phyloP scores from a whole-genome alignment of 163 green algal genomes.

The Coccomyxa subellipsoidea region DNA sequence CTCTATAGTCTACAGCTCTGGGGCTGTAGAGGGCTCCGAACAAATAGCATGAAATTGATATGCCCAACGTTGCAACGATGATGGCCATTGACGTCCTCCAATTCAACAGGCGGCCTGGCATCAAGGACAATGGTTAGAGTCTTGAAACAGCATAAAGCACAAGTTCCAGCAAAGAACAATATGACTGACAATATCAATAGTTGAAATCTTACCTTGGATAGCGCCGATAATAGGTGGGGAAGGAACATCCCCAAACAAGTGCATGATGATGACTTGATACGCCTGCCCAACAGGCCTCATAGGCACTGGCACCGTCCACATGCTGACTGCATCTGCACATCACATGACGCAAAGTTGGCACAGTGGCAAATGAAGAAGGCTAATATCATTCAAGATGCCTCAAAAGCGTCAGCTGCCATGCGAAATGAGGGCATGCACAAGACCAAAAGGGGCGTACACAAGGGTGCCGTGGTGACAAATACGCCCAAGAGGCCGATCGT shows the following conservation, averaged over 20 bases:
- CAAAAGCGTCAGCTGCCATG: not conserved
- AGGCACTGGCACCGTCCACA: constrained; percentile 76
- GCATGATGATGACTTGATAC: constrained; percentile 77
- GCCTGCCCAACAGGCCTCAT: constrained; percentile 72
- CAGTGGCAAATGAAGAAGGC: too few relatives aligned
- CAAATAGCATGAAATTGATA: not conserved
- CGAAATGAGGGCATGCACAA: not conserved
- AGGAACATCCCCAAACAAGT: constrained; percentile 90
- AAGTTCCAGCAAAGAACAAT: too few relatives aligned
- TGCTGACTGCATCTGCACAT: constrained; percentile 50
- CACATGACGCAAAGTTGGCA: too few relatives aligned
- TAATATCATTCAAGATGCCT: not conserved
- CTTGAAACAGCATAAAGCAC: too few relatives aligned
- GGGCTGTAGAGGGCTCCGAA: not conserved
- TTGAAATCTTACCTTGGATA: constrained; percentile 51
- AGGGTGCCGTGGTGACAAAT: constrained; percentile 48
- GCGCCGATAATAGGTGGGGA: constrained; percentile 78
- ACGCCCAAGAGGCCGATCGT: constrained; percentile 69
- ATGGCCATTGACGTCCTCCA: constrained; percentile 5
- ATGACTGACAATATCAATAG: too few relatives aligned
- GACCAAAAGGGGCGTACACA: constrained; percentile 10
- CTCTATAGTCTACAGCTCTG: not conserved
- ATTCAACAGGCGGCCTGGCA: not conserved
- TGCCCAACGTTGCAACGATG: not conserved
- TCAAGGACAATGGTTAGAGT: too few relatives aligned